Percentiles rank a stretch among this genome's conserved stretches.
These are phyloP conservation scores for Zanthoxylum bungeanum DNA, from an alignment of 345 rosid species.

Conservation along the genomic window DNA sequence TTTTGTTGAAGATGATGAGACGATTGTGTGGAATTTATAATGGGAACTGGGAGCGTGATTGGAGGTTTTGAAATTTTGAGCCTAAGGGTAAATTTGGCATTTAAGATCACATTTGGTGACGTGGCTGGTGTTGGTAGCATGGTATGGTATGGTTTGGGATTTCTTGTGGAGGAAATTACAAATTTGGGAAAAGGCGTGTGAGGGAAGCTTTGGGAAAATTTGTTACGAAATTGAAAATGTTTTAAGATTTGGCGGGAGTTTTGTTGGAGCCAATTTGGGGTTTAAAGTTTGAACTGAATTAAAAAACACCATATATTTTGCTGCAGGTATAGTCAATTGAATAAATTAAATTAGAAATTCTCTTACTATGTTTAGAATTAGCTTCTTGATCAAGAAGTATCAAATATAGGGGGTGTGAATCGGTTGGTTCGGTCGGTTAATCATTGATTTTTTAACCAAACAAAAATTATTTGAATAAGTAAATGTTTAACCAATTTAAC, in stretches of 20 bases:
- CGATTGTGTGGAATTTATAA: slow-evolving; percentile 13
- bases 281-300: neutral
- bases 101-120: neutral
- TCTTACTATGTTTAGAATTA: too few species aligned
- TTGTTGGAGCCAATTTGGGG: neutral
- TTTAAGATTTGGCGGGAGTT: neutral
- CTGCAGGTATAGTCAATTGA: too few species aligned
- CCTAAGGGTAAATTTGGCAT: neutral
- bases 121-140: neutral
- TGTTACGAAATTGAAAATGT: neutral
- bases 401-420: too few species aligned
- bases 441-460: too few species aligned
- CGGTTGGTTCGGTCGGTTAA: too few species aligned
- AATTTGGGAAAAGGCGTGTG: slow-evolving; percentile 27
- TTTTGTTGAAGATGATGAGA: neutral
- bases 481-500: too few species aligned
- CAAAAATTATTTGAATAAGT: too few species aligned
- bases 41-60: slow-evolving; percentile 12
- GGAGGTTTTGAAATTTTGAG: slow-evolving; percentile 9
- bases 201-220: neutral
- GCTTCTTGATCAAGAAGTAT: too few species aligned
- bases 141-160: neutral
- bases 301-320: too few species aligned
- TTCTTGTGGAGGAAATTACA: neutral
- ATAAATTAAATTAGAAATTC: too few species aligned